Evolutionary conservation across 768 basidiomycete genomes (phyloP).

Genomic region (Suillus spraguei): DNA sequence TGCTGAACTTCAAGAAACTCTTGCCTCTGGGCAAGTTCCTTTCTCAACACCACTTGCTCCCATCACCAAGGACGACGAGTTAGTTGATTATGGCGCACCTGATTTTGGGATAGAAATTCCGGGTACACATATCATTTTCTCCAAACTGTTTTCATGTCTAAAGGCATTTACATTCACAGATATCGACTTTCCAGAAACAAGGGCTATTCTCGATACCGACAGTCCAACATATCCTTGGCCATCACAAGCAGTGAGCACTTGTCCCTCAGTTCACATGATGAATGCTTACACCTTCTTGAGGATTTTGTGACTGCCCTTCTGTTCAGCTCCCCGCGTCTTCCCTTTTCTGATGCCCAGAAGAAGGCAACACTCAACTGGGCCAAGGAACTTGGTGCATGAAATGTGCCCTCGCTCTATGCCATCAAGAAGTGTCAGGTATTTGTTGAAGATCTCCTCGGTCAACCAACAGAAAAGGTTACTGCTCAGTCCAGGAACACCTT

Average conservation of each 20-base stretch:
- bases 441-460: neutral
- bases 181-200: neutral
- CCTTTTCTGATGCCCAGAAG: conserved; percentile 32
- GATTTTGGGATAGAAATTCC: neutral
- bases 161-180: neutral
- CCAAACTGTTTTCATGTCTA: neutral
- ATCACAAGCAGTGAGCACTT: neutral
- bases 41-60: neutral
- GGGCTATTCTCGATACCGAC: neutral
- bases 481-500: conserved; percentile 25
- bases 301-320: conserved; percentile 25
- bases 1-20: neutral
- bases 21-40: neutral
- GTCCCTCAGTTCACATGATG: neutral
- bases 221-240: neutral
- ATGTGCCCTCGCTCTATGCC: conserved; percentile 25
- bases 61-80: neutral
- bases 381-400: conserved; percentile 24
- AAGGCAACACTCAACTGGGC: conserved; percentile 30
- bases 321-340: conserved; percentile 30
- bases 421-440: conserved; percentile 13
- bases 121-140: neutral
- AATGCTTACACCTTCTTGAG: conserved; percentile 2
- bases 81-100: neutral
- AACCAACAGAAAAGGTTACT: conserved; percentile 14